Conservation (phyloP, 78 protist species). For the Diacronema lutheri region DNA sequence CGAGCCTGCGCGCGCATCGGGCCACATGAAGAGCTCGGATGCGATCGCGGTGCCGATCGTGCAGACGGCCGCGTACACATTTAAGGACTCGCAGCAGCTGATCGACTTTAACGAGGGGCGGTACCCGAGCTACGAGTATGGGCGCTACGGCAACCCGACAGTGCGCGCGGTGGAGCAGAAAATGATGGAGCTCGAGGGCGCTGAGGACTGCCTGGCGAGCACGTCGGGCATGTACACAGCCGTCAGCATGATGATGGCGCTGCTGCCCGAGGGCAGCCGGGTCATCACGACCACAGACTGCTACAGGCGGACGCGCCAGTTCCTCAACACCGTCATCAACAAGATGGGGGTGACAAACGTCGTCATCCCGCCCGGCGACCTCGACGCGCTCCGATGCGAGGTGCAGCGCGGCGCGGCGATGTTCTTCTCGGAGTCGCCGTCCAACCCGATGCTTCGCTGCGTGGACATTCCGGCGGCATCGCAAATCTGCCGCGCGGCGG, state of each 20-base stretch:
- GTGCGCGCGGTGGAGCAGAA: conserved; percentile 26
- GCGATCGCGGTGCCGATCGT: no score
- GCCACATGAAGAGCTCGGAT: no score
- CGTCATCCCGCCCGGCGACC: background rate
- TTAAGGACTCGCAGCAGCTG: background rate
- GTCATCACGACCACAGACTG: conserved; percentile 25
- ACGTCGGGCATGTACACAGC: conserved; percentile 29
- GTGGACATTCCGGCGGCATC: conserved; percentile 10
- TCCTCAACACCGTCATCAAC: background rate
- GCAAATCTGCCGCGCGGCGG: background rate
- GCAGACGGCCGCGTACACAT: no score
- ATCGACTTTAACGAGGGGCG: background rate
- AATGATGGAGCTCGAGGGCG: conserved; percentile 9
- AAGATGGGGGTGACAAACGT: conserved; percentile 5
- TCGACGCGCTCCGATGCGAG: background rate
- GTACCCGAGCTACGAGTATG: conserved; percentile 11
- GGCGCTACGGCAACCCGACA: conserved; percentile 39
- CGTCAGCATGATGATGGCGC: conserved; percentile 17
- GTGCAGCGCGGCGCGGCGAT: conserved; percentile 10
- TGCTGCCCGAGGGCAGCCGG: conserved; percentile 5
- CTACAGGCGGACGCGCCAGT: conserved; percentile 36
- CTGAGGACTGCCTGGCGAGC: conserved; percentile 13
- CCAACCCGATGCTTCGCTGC: conserved; percentile 11
- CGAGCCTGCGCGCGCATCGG: no score
- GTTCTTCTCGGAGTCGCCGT: conserved; percentile 23